Conservation (phyloP, 2,329 filamentous ascomycete species). For the Lecanoromycetidae sp. region DNA sequence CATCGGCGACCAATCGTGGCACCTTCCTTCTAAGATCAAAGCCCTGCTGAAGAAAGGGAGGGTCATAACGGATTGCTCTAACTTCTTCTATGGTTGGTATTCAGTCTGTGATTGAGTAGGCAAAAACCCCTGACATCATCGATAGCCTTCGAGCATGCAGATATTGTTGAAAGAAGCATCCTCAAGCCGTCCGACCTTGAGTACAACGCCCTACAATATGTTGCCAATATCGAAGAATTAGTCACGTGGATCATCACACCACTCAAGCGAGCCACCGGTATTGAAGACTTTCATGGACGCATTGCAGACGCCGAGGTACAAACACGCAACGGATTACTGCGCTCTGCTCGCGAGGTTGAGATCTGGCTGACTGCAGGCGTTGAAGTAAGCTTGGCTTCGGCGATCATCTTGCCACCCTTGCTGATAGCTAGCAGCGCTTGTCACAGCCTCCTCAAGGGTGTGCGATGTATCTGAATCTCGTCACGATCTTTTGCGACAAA, state of each 20-base stretch:
- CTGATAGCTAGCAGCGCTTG: background rate
- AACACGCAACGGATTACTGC: background rate
- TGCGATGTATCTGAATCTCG: background rate
- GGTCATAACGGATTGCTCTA: background rate
- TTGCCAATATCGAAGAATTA: conserved; percentile 5
- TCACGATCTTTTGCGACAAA: background rate
- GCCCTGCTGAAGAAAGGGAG: background rate
- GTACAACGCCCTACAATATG: conserved; percentile 4
- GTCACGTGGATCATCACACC: background rate
- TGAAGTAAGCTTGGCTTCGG: background rate
- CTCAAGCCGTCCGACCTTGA: background rate
- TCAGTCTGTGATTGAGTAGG: background rate
- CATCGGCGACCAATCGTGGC: background rate
- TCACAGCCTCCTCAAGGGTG: background rate
- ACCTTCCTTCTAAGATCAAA: background rate
- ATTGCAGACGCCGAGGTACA: background rate
- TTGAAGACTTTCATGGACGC: background rate
- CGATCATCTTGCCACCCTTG: background rate
- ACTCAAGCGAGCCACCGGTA: background rate
- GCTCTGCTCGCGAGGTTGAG: conserved; percentile 8
- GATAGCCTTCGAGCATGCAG: conserved; percentile 1
- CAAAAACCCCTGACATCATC: background rate
- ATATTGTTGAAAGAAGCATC: background rate
- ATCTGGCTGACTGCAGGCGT: conserved; percentile 1
- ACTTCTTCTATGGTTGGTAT: conserved; percentile 3